phyloP scores from a whole-genome alignment of 1,139 yeast species.

The Pichia sp. region DNA sequence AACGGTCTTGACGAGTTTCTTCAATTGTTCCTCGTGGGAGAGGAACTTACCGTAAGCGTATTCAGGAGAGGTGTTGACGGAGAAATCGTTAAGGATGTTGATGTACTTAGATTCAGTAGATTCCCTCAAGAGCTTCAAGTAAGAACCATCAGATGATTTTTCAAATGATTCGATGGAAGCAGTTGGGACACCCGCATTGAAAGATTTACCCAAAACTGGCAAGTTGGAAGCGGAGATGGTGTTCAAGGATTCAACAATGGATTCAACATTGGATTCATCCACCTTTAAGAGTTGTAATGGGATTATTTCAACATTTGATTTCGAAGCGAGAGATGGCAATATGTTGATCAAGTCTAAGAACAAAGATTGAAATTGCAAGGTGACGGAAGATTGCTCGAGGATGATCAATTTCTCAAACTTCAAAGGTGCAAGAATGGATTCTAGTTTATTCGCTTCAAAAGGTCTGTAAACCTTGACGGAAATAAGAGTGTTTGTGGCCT shows the following conservation, averaged over 20 bases:
- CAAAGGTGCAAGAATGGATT: constrained; percentile 21
- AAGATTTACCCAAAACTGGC: constrained; percentile 56
- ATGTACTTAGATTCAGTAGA: constrained; percentile 35
- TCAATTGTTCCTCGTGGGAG: constrained; percentile 46
- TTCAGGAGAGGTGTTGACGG: constrained; percentile 59
- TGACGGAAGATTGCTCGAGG: constrained; percentile 52
- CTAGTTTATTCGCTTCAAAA: constrained; percentile 47
- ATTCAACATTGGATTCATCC: constrained; percentile 35
- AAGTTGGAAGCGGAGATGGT: constrained; percentile 43
- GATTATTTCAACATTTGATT: constrained; percentile 35
- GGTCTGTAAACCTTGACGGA: constrained; percentile 67
- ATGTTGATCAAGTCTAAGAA: constrained; percentile 71
- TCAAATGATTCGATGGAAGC: constrained; percentile 31
- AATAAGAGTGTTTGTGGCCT: constrained; percentile 42
- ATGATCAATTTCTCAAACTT: constrained; percentile 38
- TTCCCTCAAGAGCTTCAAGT: constrained; percentile 67
- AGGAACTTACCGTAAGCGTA: constrained; percentile 79
- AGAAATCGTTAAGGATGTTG: constrained; percentile 49
- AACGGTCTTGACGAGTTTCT: constrained; percentile 42
- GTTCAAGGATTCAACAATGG: constrained; percentile 43
- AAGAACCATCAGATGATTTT: constrained; percentile 63
- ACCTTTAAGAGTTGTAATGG: constrained; percentile 54
- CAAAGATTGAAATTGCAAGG: constrained; percentile 55
- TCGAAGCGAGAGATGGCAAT: constrained; percentile 35
- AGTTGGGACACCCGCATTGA: constrained; percentile 6